Evolutionary conservation across 306 rosid genomes (phyloP), one percentile per base, ranked within the genome.

Genomic region (Hippophae gyantsensis): DNA sequence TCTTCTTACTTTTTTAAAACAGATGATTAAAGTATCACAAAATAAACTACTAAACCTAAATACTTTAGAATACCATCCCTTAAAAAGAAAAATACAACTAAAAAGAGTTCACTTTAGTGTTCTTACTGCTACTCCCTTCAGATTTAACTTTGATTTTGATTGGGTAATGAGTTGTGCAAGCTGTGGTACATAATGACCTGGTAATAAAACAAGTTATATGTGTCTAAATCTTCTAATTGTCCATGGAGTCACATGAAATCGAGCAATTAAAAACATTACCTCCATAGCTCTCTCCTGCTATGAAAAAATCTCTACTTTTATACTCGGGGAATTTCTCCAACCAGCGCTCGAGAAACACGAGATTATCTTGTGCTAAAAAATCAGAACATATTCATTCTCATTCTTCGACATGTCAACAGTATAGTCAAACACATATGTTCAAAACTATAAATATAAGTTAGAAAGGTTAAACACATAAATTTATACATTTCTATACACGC

Each of bases 121-220:
- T 43, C 86, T 81, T 66, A 87, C 93, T 3, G 89, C 95, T 72
- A 87, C 76, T 41, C 89, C 93, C 58, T 78, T 87, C 60, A 87
- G 80, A 65, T 82, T 79, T 74, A 87, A 49, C 23, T 68, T 67
- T 0, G 58, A 51, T 40, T 76, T 75, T 23, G 74, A 79, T 57
- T 78, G 61, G 25, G 84, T 23, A 52, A 87, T 68, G 59, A 84
- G 93, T 48, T 57, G 75, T 44, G 95, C 95, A 40, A 87, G 87
- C 54, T 87, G 89, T 2, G 95, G 95, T 7, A 76, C 89, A 59
- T 84, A 87, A 73, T 87, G 95, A 5, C 95, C 92, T 86, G 76
- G 43, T 63, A 62, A 61, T 11, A 61, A 53, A 65, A 3, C 40
- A 12, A 8, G 44, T 42, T 10, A 13, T 42, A 13, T 42, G 57